A percentile compares a stretch with the other conserved stretches of the same genome.
Evolutionary conservation across 495 filamentous ascomycete species (phyloP).

Genomic region (Hypoxylon crocopeplum): DNA sequence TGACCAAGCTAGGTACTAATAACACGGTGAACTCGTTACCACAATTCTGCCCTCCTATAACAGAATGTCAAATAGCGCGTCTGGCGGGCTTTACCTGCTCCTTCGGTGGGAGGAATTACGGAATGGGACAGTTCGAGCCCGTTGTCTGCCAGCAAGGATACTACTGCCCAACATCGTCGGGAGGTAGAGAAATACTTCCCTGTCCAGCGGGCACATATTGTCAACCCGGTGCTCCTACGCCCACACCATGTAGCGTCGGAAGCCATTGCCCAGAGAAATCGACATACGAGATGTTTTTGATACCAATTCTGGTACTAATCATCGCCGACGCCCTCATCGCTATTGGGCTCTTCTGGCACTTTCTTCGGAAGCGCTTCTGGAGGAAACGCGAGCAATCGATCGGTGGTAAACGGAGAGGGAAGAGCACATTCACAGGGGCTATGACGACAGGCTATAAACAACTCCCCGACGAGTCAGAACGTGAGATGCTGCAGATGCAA

Average conservation of each 20-base stretch:
- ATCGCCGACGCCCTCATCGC: conserved; percentile 50
- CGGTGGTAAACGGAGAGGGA: conserved; percentile 15
- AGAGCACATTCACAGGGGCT: conserved; percentile 13
- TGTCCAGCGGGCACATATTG: conserved; percentile 56
- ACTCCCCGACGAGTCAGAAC: conserved; percentile 40
- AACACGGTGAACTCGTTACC: conserved; percentile 54
- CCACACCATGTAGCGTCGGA: conserved; percentile 51
- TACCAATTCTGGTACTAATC: conserved; percentile 52
- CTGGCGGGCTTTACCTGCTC: conserved; percentile 41
- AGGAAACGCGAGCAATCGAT: conserved; percentile 24
- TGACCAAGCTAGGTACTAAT: conserved; percentile 44
- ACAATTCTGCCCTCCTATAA: conserved; percentile 53
- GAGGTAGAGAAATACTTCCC: conserved; percentile 40
- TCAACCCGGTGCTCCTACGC: conserved; percentile 48
- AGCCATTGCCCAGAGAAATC: conserved; percentile 49
- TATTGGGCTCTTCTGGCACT: conserved; percentile 36
- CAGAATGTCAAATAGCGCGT: conserved; percentile 45
- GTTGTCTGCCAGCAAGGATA: conserved; percentile 50
- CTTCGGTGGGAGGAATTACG: conserved; percentile 41
- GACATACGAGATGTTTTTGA: conserved; percentile 42
- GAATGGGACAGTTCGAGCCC: conserved; percentile 53
- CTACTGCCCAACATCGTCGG: conserved; percentile 49
- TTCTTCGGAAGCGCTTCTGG: conserved; percentile 36
- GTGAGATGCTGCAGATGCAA: conserved; percentile 39
- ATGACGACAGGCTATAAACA: conserved; percentile 40